A percentile compares a stretch with the other conserved stretches of the same genome.
These are phyloP conservation scores for Diaporthe australafricana DNA, from an alignment of 2,329 filamentous ascomycete genomes.

Conservation along the genomic window DNA sequence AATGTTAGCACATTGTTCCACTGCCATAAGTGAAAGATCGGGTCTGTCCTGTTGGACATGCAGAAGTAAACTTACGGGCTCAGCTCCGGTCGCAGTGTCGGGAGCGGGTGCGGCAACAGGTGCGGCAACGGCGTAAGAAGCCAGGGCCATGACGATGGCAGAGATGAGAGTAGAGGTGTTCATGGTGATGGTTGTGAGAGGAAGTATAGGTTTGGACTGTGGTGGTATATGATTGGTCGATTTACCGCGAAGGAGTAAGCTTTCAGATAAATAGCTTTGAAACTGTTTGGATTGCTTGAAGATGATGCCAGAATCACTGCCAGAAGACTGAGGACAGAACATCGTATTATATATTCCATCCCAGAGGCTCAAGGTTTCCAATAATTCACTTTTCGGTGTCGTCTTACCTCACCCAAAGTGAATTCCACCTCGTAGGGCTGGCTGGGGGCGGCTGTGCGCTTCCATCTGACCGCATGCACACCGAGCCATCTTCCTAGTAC, in stretches of 20 bases:
- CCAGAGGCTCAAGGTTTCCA: not conserved
- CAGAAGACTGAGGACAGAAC: not conserved
- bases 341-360: not conserved
- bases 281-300: slow-evolving; percentile 9
- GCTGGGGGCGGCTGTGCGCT: slow-evolving; percentile 27
- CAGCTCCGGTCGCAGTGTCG: not conserved
- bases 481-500: not conserved
- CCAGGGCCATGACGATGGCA: slow-evolving; percentile 25
- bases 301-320: not conserved
- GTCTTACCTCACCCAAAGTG: not conserved
- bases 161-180: slow-evolving; percentile 24
- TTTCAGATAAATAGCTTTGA: not conserved
- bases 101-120: slow-evolving; percentile 1
- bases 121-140: slow-evolving; percentile 6
- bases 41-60: not conserved
- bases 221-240: not conserved
- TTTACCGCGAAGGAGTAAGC: not conserved
- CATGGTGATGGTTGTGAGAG: slow-evolving; percentile 26
- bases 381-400: not conserved
- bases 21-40: too few species aligned
- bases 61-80: not conserved
- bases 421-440: not conserved
- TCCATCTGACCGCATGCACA: slow-evolving; percentile 23
- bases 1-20: not conserved
- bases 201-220: not conserved